Evolutionary conservation across 2,329 filamentous ascomycete species (phyloP), one percentile per base, ranked within the genome.

Genomic region (Trichoderma citrinoviride): DNA sequence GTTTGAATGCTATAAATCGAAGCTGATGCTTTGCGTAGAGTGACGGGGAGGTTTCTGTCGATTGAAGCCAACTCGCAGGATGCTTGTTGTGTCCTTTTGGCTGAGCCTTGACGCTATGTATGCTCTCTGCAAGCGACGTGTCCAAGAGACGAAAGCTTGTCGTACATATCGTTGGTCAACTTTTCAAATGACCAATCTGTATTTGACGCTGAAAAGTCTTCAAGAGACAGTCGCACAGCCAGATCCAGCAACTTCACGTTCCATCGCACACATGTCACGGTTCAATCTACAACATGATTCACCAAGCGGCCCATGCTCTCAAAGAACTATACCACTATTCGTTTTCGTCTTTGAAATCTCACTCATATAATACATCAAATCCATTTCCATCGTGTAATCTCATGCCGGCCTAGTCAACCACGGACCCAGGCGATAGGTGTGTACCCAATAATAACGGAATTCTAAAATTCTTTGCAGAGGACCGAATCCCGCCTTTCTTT

Each of bases 401-500:
- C 40, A 52, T 50, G 50, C 52, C 19, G 33, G 43, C 33, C 43
- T 33, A 25, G 61, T 43, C 50, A 27, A 23, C 23, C 23, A 41
- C 46, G 50, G 33, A 56, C 29, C 40, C 19, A 23, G 52, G 52
- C 21, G 29, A 17, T 40, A 46, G 25, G 52, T 64, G 27, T 50
- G 27, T 33, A 46, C 52, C 52, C 43, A 56, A 27, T 43, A 29
- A 61, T 55, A 65, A 43, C 56, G 47, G 56, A 29, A 55, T 23
- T 37, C 33, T 37, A 37, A 17, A 5, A 4, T 37, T 33, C 37
- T 25, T 25, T 17, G 27, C 21, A 58, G 19, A 56, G 33, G 54
- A 41, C 12, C 33, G 44, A 27, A 25, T 41, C 41, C 56, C 64
- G 56, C 64, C 64, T 47, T 56, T 44, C 15, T 53, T 25, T 63